Conservation (phyloP, 139 green algal genomes). For the Edaphochlamys debaryana region DNA sequence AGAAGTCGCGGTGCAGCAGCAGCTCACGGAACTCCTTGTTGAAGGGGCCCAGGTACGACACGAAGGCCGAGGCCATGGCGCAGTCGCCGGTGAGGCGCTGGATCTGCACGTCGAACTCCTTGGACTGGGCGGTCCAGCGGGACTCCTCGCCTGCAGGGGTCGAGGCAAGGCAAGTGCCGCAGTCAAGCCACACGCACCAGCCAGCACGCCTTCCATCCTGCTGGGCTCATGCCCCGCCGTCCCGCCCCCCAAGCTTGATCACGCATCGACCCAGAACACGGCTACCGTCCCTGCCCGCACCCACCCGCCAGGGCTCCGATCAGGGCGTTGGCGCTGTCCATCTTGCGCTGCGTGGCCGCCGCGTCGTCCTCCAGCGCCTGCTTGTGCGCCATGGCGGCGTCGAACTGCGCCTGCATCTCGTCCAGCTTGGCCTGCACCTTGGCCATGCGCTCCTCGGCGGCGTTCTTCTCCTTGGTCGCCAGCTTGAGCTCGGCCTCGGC, state of each 20-base stretch:
- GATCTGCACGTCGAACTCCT: constrained; percentile 88
- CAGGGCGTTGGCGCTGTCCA: constrained; percentile 91
- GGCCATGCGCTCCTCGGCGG: constrained; percentile 89
- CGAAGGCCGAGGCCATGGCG: constrained; percentile 83
- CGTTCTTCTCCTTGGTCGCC: constrained; percentile 89
- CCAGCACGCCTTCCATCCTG: background rate
- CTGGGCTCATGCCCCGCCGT: too few species aligned
- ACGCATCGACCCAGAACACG: too few species aligned
- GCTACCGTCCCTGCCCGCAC: too few species aligned
- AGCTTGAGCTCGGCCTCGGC: constrained; percentile 89
- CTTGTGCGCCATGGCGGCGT: constrained; percentile 93
- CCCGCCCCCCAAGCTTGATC: too few species aligned
- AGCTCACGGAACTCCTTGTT: constrained; percentile 95
- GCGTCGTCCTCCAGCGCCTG: constrained; percentile 92
- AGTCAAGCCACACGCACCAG: background rate
- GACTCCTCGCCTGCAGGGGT: constrained; percentile 84
- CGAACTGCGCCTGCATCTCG: constrained; percentile 93
- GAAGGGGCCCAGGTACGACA: constrained; percentile 94
- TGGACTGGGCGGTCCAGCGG: constrained; percentile 89
- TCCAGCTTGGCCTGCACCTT: constrained; percentile 92
- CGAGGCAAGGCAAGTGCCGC: background rate
- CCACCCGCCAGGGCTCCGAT: constrained; percentile 83
- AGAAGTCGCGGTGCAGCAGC: constrained; percentile 87
- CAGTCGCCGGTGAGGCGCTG: constrained; percentile 90
- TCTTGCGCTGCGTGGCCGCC: constrained; percentile 84